These are phyloP conservation scores for Nemania diffusa DNA, from an alignment of 2,329 filamentous ascomycete species.

Conservation along the genomic window DNA sequence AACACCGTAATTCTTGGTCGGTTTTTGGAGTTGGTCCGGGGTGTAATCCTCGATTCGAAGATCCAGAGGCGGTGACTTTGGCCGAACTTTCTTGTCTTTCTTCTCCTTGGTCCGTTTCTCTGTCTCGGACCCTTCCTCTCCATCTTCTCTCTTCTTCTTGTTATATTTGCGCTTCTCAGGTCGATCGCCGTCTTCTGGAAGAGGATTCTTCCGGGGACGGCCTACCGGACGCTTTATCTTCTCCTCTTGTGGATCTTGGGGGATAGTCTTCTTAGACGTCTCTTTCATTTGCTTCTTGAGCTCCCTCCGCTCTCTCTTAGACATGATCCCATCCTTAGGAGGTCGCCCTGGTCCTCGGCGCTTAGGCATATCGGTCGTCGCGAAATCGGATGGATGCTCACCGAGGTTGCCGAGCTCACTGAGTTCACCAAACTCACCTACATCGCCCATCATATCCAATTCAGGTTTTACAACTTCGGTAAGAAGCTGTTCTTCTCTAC, in stretches of 20 bases:
- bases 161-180: conserved; percentile 75
- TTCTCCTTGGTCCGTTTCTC: conserved; percentile 67
- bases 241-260: conserved; percentile 59
- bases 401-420: too few relatives aligned
- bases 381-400: conserved; percentile 47
- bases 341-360: conserved; percentile 82
- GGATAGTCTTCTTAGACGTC: conserved; percentile 62
- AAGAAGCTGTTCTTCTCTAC: conserved; percentile 18
- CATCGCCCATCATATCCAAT: conserved; percentile 22
- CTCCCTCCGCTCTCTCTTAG: conserved; percentile 75
- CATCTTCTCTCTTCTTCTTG: conserved; percentile 68
- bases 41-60: conserved; percentile 66
- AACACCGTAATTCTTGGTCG: conserved; percentile 70
- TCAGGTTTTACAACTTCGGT: conserved; percentile 27
- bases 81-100: conserved; percentile 68
- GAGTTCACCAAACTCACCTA: too few relatives aligned
- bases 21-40: conserved; percentile 68
- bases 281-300: conserved; percentile 69
- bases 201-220: conserved; percentile 70
- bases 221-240: conserved; percentile 72
- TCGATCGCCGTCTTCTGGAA: conserved; percentile 66
- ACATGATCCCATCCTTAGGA: conserved; percentile 86
- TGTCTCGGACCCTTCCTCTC: conserved; percentile 65
- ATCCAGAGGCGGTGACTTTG: conserved; percentile 69
- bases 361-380: conserved; percentile 63